These are phyloP conservation scores for Rhizodiscina lignyota DNA, from an alignment of 495 filamentous ascomycete genomes.

Conservation along the genomic window DNA sequence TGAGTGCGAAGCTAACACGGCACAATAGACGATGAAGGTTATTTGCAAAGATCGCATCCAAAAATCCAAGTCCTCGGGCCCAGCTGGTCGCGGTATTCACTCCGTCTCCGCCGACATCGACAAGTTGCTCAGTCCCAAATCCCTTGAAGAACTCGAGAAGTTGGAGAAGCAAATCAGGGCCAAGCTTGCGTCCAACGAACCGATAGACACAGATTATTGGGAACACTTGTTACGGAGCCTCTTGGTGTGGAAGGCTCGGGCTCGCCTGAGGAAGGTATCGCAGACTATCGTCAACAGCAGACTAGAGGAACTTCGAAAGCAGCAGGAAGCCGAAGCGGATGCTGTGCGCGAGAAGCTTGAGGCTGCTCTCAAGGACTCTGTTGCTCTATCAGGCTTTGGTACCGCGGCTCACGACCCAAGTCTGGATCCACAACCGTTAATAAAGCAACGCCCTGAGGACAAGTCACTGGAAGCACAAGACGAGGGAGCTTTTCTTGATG, in stretches of 20 bases:
- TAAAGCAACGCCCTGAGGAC: conserved; percentile 52
- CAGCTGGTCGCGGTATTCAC: conserved; percentile 55
- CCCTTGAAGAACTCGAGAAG: conserved; percentile 65
- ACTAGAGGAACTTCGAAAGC: conserved; percentile 45
- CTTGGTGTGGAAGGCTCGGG: conserved; percentile 78
- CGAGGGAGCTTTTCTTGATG: conserved; percentile 42
- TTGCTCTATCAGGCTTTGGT: no score
- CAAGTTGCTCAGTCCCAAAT: conserved; percentile 67
- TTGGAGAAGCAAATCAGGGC: conserved; percentile 70
- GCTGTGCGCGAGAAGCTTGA: conserved; percentile 39
- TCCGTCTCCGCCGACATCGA: conserved; percentile 83
- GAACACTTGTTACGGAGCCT: conserved; percentile 77
- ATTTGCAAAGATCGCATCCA: conserved; percentile 68
- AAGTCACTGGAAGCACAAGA: conserved; percentile 45
- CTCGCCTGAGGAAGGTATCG: conserved; percentile 66
- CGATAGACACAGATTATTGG: conserved; percentile 96
- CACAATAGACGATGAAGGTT: conserved; percentile 59
- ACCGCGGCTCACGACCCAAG: not conserved
- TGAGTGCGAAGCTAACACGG: not conserved
- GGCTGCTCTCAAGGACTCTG: conserved; percentile 12
- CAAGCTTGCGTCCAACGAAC: conserved; percentile 76
- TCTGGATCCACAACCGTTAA: conserved; percentile 54
- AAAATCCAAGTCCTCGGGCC: conserved; percentile 38
- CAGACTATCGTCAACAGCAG: conserved; percentile 61
- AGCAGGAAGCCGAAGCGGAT: conserved; percentile 56